Evolutionary conservation across 139 green algal species (phyloP).

Genomic region (Chlamydomonas asymmetrica): DNA sequence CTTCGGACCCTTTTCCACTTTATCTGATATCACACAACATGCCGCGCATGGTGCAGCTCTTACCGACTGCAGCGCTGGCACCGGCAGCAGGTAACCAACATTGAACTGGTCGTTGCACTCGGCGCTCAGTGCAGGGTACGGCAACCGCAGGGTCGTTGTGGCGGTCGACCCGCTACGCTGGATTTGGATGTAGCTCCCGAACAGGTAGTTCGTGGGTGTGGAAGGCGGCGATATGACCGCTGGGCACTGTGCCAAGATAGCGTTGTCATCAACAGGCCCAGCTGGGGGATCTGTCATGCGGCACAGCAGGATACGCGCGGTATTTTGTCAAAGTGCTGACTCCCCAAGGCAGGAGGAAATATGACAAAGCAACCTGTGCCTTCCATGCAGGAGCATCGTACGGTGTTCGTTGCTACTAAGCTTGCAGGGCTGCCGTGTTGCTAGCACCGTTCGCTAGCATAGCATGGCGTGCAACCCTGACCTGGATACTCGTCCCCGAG

Average conservation of each 20-base stretch:
- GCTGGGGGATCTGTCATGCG: conserved; percentile 51
- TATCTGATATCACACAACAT: too few relatives aligned
- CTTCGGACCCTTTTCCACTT: too few relatives aligned
- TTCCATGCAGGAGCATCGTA: too few relatives aligned
- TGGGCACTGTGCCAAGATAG: conserved; percentile 27
- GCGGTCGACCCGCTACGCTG: neutral
- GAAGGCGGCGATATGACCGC: neutral
- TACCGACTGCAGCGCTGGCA: conserved; percentile 1
- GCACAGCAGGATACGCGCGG: too few relatives aligned
- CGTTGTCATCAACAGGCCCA: conserved; percentile 40
- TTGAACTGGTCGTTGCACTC: conserved; percentile 29
- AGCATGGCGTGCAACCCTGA: too few relatives aligned
- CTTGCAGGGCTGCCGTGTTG: too few relatives aligned
- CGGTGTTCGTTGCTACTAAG: too few relatives aligned
- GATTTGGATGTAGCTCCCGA: conserved; percentile 11
- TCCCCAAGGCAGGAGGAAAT: too few relatives aligned
- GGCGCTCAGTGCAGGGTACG: conserved; percentile 35
- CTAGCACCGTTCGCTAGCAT: too few relatives aligned
- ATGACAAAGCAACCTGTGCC: too few relatives aligned
- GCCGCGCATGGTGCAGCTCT: too few relatives aligned
- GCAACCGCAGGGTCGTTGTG: conserved; percentile 28
- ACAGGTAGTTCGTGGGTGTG: conserved; percentile 4
- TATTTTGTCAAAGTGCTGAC: too few relatives aligned
- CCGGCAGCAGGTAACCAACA: conserved; percentile 36
- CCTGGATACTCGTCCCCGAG: conserved; percentile 46